Conservation (phyloP, 2,329 filamentous ascomycete species). For the Endoconidiophora polonica region DNA sequence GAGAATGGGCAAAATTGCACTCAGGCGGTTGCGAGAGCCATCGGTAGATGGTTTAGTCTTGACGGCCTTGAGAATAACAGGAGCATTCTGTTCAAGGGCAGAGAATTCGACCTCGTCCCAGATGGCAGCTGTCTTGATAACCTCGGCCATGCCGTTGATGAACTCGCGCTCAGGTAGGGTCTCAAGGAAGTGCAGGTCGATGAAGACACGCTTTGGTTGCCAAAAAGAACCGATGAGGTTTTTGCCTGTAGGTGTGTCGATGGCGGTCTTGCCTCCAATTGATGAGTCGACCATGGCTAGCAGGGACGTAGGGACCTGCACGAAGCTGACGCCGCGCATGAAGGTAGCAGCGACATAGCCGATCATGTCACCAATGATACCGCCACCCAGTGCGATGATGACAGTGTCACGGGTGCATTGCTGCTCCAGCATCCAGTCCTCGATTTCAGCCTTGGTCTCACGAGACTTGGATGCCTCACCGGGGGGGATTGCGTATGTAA, state of each 20-base stretch:
- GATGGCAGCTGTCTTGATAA: constrained; percentile 93
- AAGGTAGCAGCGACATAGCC: constrained; percentile 96
- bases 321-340: constrained; percentile 92
- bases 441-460: constrained; percentile 84
- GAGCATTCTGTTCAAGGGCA: constrained; percentile 65
- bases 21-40: constrained; percentile 34
- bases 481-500: constrained; percentile 74
- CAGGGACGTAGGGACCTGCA: constrained; percentile 89
- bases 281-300: constrained; percentile 97
- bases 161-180: constrained; percentile 83
- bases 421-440: constrained; percentile 90
- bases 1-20: constrained; percentile 51
- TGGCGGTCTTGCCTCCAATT: constrained; percentile 95
- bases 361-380: constrained; percentile 95
- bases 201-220: constrained; percentile 88
- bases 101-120: constrained; percentile 83
- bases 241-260: constrained; percentile 90
- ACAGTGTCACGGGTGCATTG: constrained; percentile 91
- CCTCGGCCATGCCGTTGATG: constrained; percentile 97
- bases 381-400: constrained; percentile 83
- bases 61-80: constrained; percentile 41
- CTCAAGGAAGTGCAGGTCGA: constrained; percentile 82
- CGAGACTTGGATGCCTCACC: constrained; percentile 89
- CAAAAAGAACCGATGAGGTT: constrained; percentile 93
- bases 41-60: constrained; percentile 25